Base-by-base conservation (phyloP, 176 grass and related monocot genomes). In the Carex littledalei region DNA sequence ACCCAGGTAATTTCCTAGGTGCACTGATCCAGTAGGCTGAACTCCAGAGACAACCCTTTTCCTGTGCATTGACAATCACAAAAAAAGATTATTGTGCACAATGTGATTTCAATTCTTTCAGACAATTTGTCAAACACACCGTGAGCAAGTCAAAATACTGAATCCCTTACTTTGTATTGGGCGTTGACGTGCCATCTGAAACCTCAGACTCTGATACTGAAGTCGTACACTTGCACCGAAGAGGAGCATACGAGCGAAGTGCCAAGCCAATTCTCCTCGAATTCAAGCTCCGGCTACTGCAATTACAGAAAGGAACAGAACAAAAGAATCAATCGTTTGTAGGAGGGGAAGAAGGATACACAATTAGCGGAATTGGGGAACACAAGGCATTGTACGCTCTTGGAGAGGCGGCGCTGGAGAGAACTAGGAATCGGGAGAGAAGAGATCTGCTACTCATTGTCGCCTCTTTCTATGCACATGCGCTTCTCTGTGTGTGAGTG, bases 21-120 rank as follows among this genome's bases (percentile, higher is more conserved):
- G 96, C 63, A 98, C 90, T 50, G 87, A 89, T 87, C 96, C 93
- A 85, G 96, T 98, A 71, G 96, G 96, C 58, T 98, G 96, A 49
- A 98, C 96, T 63, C 96, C 96, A 88, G 96, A 98, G 90, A 91
- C 93, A 84, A 98, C 96, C 76, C 96, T 92, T 93, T 95, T 95
- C 89, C 96, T 98, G 91, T 37, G n/a, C 21, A 62, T 34, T 10
- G 31, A 84, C 29, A 55, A 63, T 67, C 78, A 63, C 10, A 60
- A 35, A 43, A 52, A 69, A 41, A 71, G 8, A 81, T 62, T 16
- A 63, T 62, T 20, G 45, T 43, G 43, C 50, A 80, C 20, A 50
- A 45, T 47, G 34, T 26, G 21, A 41, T 0, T 66, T 80, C 62
- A 55, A 50, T 37, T 73, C 9, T 47, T 12, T 82, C 37, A 76